Evolutionary conservation across 495 filamentous ascomycete genomes (phyloP), one percentile per base, ranked within the genome.

Genomic region (Alectoria sarmentosa): DNA sequence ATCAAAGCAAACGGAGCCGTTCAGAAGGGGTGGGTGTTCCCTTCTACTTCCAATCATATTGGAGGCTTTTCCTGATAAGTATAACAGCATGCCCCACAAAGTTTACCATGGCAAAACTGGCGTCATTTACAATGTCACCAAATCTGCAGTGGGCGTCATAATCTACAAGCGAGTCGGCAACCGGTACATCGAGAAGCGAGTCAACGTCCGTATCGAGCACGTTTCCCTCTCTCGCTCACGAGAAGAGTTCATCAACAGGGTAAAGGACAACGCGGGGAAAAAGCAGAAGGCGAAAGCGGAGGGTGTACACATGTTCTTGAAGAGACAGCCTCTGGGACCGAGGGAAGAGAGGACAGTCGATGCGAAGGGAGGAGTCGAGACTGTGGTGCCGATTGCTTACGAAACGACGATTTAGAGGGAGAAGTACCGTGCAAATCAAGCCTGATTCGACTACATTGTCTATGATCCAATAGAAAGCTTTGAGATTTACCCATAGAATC

Each of bases 51-150:
- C 60, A 60, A 69, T 61, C 61, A 69, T 66, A 55, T 67, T 26
- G 6, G 15, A 6, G 15, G 15, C 8, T 8, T 30, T 30, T 52
- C 1, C 46, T 73, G 77, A 75, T 76, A 68, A 73, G 36, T 44
- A 63, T 65, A 67, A 81, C 75, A 93, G 90, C 83, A 93, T 96
- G 91, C 92, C 93, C 72, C 90, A 93, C 88, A 97, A 97, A 84
- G 89, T 96, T 81, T 96, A 95, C 88, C 92, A 96, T 83, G 92
- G 92, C 73, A 96, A 96, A 88, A 97, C 92, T 68, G 92, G 92
- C 75, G 90, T 97, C 72, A 82, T 97, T 82, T 96, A 96, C 86
- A 97, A 96, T 83, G 91, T 96, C 70, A 96, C 93, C 76, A 95
- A 96, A 84, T 89, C 84, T 75, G 88, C 83, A 70, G 90, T 98